Evolutionary conservation across 805 yeast species (phyloP).

Genomic region (Babjeviella inositovora): DNA sequence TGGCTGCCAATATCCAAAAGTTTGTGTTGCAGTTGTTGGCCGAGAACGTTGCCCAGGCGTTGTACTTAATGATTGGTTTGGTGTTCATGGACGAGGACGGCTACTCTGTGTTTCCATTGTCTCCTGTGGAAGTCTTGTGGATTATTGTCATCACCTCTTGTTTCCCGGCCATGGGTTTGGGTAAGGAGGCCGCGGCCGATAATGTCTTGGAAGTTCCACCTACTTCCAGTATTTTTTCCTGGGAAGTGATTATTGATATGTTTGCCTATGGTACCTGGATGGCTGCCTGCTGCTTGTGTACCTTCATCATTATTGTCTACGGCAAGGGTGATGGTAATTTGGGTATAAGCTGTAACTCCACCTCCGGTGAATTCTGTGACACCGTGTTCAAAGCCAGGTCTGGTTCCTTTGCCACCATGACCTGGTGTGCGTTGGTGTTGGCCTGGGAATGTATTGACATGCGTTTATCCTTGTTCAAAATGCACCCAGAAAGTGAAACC

Average conservation of each 20-base stretch:
- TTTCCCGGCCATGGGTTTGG: slow-evolving; percentile 76
- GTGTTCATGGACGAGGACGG: slow-evolving; percentile 49
- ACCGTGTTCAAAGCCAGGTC: slow-evolving; percentile 65
- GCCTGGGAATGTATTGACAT: slow-evolving; percentile 79
- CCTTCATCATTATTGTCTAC: slow-evolving; percentile 52
- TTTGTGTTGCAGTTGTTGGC: slow-evolving; percentile 62
- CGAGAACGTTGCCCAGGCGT: slow-evolving; percentile 57
- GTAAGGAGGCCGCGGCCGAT: slow-evolving; percentile 47
- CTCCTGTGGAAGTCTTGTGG: slow-evolving; percentile 74
- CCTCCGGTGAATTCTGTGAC: slow-evolving; percentile 27
- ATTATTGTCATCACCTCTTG: slow-evolving; percentile 65
- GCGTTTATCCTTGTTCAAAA: slow-evolving; percentile 51
- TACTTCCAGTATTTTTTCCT: slow-evolving; percentile 45
- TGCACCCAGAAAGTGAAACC: slow-evolving; percentile 50
- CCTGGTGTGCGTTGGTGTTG: slow-evolving; percentile 70
- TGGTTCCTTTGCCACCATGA: slow-evolving; percentile 64
- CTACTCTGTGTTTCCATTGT: slow-evolving; percentile 65
- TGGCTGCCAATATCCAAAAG: slow-evolving; percentile 66
- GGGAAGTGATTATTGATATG: slow-evolving; percentile 57
- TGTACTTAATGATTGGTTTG: slow-evolving; percentile 54
- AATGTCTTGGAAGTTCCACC: slow-evolving; percentile 55
- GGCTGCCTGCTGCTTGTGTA: slow-evolving; percentile 54
- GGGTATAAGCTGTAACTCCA: slow-evolving; percentile 48
- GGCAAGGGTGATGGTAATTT: slow-evolving; percentile 51
- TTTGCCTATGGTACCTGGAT: slow-evolving; percentile 56